A percentile compares a stretch with the other conserved stretches of the same genome.
Conservation (phyloP, 1,284 basidiomycete species). For the Trametes polyzona region DNA sequence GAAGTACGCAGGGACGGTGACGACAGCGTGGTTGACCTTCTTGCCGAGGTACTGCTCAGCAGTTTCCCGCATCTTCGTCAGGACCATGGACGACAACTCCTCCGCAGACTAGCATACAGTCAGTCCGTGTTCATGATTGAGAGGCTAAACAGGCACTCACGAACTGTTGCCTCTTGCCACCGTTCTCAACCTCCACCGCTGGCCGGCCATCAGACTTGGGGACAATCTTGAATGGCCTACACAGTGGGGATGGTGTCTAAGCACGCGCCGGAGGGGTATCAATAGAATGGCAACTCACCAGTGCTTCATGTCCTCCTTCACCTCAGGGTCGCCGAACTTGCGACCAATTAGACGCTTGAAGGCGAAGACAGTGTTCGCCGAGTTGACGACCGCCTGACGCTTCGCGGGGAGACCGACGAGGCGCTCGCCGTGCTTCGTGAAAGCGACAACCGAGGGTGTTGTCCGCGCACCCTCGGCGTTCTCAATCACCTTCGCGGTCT, state of each 20-base stretch:
- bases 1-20: conserved; percentile 98
- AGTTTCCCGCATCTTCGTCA: conserved; percentile 96
- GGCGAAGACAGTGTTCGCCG: conserved; percentile 91
- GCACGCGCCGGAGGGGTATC: not conserved
- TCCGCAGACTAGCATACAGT: conserved; percentile 61
- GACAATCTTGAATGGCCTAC: conserved; percentile 84
- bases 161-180: conserved; percentile 66
- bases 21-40: conserved; percentile 86
- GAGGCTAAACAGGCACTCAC: conserved; percentile 48
- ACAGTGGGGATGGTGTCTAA: not conserved
- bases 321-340: conserved; percentile 92
- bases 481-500: conserved; percentile 93
- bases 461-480: conserved; percentile 98
- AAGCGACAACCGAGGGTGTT: conserved; percentile 97
- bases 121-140: not conserved
- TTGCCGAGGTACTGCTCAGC: conserved; percentile 93
- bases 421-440: conserved; percentile 94
- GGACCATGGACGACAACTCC: conserved; percentile 85
- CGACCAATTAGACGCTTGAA: conserved; percentile 98
- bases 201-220: conserved; percentile 72
- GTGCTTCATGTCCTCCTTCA: conserved; percentile 87
- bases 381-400: conserved; percentile 97
- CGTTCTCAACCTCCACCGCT: conserved; percentile 81
- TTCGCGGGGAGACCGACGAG: conserved; percentile 96
- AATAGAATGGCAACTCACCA: conserved; percentile 39